Percentiles rank a stretch among this genome's conserved stretches.
These are phyloP conservation scores for Graphilbum ipis-grandicollis DNA, from an alignment of 2,329 filamentous ascomycete genomes.

Conservation along the genomic window DNA sequence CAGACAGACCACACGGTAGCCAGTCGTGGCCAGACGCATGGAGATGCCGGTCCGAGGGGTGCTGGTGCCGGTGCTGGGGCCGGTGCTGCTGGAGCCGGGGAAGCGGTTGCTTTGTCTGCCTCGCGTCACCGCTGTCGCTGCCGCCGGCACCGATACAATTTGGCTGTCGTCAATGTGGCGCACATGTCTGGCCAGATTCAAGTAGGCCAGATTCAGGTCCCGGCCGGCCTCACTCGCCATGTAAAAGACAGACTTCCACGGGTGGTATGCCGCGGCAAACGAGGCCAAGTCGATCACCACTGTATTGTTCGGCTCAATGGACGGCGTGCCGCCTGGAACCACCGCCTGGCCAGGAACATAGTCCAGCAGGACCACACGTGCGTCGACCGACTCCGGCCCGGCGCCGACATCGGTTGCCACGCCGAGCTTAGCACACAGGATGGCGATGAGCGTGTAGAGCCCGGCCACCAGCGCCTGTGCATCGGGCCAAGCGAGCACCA, in stretches of 20 bases:
- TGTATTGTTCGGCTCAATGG: conserved; percentile 19
- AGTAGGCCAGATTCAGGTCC: conserved; percentile 32
- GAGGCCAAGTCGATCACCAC: conserved; percentile 21
- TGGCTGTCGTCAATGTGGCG: conserved; percentile 31
- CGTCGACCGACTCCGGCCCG: conserved; percentile 55
- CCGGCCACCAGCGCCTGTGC: conserved; percentile 59
- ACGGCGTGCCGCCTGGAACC: conserved; percentile 20
- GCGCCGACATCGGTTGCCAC: conserved; percentile 40
- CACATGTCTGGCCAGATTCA: conserved; percentile 26
- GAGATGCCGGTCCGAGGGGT: background rate
- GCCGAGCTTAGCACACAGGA: conserved; percentile 46
- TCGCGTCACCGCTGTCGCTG: background rate
- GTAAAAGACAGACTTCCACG: conserved; percentile 50
- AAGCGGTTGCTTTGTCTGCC: conserved; percentile 1
- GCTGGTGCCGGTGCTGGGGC: conserved; percentile 6
- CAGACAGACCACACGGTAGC: conserved; percentile 50
- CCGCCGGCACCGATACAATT: conserved; percentile 26
- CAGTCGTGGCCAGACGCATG: background rate
- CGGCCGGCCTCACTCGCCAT: conserved; percentile 48
- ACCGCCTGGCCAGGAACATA: conserved; percentile 24
- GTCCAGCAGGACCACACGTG: conserved; percentile 56
- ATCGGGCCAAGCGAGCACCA: conserved; percentile 43
- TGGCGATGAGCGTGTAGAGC: conserved; percentile 61
- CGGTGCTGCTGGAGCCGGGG: background rate
- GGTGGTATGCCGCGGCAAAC: conserved; percentile 29